phyloP scores from a whole-genome alignment of 306 rosid species.

The Cyclanthera cordifolia region DNA sequence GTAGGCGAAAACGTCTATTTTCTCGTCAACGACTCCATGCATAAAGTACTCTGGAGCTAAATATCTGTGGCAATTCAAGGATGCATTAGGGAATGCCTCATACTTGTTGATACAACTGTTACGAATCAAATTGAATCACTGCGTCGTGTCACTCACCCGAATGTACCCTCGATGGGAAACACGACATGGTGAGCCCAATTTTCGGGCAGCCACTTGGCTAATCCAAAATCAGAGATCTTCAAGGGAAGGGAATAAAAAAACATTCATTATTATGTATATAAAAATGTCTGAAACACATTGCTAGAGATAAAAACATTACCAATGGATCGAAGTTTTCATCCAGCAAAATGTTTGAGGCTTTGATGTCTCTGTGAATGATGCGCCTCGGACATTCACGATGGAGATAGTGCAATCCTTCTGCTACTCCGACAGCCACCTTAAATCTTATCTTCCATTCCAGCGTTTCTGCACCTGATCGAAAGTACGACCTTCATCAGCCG shows the following conservation, averaged over 20 bases:
- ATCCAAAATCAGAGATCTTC: slow-evolving; percentile 93
- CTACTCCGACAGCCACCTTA: slow-evolving; percentile 72
- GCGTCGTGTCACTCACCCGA: slow-evolving; percentile 39
- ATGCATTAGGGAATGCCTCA: neutral
- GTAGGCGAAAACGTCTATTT: slow-evolving; percentile 76
- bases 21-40: slow-evolving; percentile 92
- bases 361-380: slow-evolving; percentile 86
- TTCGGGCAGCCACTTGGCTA: slow-evolving; percentile 93
- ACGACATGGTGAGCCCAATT: slow-evolving; percentile 90
- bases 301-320: slow-evolving; percentile 25
- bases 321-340: slow-evolving; percentile 56
- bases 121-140: neutral
- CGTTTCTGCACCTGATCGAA: slow-evolving; percentile 36
- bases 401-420: slow-evolving; percentile 69
- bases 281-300: neutral
- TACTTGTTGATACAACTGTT: neutral
- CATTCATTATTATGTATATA: neutral
- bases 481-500: neutral
- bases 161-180: slow-evolving; percentile 96
- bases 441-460: slow-evolving; percentile 67
- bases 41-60: slow-evolving; percentile 92
- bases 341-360: slow-evolving; percentile 83
- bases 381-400: slow-evolving; percentile 78
- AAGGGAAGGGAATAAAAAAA: neutral
- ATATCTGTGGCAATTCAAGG: slow-evolving; percentile 42